A percentile compares a stretch with the other conserved stretches of the same genome.
Evolutionary conservation across 306 rosid species (phyloP).

Genomic region (Prunus armeniaca): DNA sequence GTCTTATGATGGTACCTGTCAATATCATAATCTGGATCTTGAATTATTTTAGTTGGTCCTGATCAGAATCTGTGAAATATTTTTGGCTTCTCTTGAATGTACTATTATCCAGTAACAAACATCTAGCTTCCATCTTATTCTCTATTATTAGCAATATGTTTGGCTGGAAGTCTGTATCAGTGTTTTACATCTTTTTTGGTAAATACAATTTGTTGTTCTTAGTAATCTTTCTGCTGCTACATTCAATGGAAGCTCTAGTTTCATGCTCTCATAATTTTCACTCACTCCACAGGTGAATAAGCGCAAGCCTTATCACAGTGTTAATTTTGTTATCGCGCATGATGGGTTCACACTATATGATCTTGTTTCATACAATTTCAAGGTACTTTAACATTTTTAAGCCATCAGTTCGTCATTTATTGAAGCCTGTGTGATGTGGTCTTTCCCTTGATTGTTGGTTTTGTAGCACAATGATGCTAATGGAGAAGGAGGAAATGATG

Average conservation of each 20-base stretch:
- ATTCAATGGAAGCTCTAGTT: not conserved
- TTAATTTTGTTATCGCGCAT: slow-evolving; percentile 83
- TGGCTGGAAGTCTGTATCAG: not conserved
- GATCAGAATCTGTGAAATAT: not conserved
- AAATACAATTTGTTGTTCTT: not conserved
- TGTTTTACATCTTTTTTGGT: not conserved
- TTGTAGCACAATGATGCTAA: slow-evolving; percentile 93
- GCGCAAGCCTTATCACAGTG: slow-evolving; percentile 82
- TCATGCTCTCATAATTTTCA: slow-evolving; percentile 20
- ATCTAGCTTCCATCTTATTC: not conserved
- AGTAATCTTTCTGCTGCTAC: not conserved
- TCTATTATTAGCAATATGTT: not conserved
- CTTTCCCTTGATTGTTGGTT: slow-evolving; percentile 34
- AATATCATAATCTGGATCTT: not conserved
- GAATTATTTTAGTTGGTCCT: not conserved
- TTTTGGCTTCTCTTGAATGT: not conserved
- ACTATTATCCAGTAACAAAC: not conserved
- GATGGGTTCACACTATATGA: slow-evolving; percentile 85
- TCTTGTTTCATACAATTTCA: slow-evolving; percentile 89
- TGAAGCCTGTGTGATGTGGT: not conserved
- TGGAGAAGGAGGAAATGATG: slow-evolving; percentile 95
- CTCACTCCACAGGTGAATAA: slow-evolving; percentile 63
- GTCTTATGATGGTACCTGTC: not conserved
- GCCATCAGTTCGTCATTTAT: slow-evolving; percentile 9
- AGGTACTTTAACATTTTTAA: slow-evolving; percentile 50